Base-by-base conservation (phyloP, 2,329 filamentous ascomycete species). In the Metarhizium album region DNA sequence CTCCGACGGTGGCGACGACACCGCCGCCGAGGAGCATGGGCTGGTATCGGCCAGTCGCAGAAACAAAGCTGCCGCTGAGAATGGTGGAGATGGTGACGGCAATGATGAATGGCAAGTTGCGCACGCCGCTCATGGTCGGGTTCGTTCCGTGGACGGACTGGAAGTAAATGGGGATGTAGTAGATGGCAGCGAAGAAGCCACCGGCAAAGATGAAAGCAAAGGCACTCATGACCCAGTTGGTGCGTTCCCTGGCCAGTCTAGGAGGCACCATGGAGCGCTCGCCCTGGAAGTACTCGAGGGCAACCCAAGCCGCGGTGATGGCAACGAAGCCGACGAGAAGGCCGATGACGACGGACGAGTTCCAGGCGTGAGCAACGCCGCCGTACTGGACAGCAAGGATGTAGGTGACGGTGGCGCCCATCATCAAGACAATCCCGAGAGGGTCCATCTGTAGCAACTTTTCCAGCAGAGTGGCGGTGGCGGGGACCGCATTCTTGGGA, bases 361-460 rank as follows among this genome's bases (percentile, higher is more conserved):
- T 63, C 74, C 74, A 78, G 13, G 65, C 46, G 48, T 74, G 64
- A 0, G 65, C 65, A 27, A 66, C 62, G 3, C 74, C 74, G 47
- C 71, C 74, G 60, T 70, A 76, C 57, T 76, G 71, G 1, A 76
- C 61, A 18, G 72, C 73, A 3, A 76, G 64, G 47, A 76, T 64
- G 54, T 70, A 67, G 56, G 63, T 61, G 59, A 76, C 55, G 62
- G 69, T 62, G 58, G 65, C 60, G 55, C 64, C 63, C 69, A 78
- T 71, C 42, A 78, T 60, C 35, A 75, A 57, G 20, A 68, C 59
- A 4, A 69, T 65, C 2, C 74, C 75, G 2, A 70, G 52, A 3
- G 71, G 64, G 53, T 78, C 75, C 64, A 78, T 71, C 55, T 76
- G 72, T 0, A 69, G 60, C 18, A 75, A 48, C 61, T 75, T 75